Evolutionary conservation across 306 rosid species (phyloP).

Genomic region (Heteromeles arbutifolia): DNA sequence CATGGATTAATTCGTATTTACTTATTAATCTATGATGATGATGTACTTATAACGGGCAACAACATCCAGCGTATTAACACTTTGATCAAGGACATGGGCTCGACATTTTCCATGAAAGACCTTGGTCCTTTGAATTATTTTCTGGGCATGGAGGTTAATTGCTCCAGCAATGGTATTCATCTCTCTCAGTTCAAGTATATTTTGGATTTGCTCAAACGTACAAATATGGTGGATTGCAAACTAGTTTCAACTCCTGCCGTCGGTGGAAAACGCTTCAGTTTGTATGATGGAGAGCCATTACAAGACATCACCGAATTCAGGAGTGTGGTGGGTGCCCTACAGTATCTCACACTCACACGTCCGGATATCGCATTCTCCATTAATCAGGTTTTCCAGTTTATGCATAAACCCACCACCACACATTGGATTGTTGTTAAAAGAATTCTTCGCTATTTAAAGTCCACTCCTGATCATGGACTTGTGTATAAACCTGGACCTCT

Average conservation of each 20-base stretch:
- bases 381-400: not conserved
- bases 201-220: not conserved
- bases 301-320: not conserved
- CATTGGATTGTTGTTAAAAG: not conserved
- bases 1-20: not conserved
- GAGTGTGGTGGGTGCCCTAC: not conserved
- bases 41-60: not conserved
- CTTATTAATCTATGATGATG: not conserved
- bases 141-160: not conserved
- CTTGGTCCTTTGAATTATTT: not conserved
- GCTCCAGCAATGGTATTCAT: not conserved
- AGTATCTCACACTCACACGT: not conserved
- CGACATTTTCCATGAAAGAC: slow-evolving; percentile 3
- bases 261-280: not conserved
- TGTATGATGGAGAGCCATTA: not conserved
- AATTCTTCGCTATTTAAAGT: not conserved
- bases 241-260: not conserved
- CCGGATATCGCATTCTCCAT: not conserved
- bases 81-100: not conserved
- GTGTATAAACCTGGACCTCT: not conserved
- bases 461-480: not conserved
- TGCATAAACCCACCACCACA: not conserved
- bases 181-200: not conserved
- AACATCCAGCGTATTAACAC: fast-evolving
- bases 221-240: not conserved